Percentiles rank a stretch among this genome's conserved stretches.
phyloP scores from a whole-genome alignment of 352 stramenopile species.

The Phytophthora multivora region DNA sequence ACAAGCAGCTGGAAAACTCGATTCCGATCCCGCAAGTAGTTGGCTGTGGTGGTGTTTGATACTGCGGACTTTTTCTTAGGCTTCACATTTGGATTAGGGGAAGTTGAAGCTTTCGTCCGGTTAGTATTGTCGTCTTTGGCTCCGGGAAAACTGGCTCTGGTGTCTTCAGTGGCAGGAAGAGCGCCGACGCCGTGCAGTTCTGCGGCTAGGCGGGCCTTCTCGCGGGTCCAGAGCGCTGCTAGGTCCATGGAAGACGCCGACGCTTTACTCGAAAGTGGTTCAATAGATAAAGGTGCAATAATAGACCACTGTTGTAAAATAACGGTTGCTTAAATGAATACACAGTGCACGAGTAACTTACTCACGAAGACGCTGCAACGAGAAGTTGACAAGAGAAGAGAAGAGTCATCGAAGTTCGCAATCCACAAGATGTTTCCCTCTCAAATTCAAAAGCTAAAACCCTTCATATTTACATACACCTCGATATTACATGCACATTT shows the following conservation, averaged over 20 bases:
- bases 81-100: slow-evolving; percentile 3
- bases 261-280: background rate
- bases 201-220: slow-evolving; percentile 46
- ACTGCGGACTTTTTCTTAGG: slow-evolving; percentile 18
- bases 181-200: slow-evolving; percentile 2
- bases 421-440: too few species aligned
- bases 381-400: too few species aligned
- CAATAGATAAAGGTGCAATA: background rate
- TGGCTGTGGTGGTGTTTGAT: background rate
- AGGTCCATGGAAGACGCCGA: slow-evolving; percentile 49
- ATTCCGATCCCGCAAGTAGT: slow-evolving; percentile 21
- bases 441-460: too few species aligned
- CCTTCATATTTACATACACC: too few species aligned
- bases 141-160: slow-evolving; percentile 13
- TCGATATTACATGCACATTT: too few species aligned
- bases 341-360: background rate
- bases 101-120: slow-evolving; percentile 1
- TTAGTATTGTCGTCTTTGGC: slow-evolving; percentile 2
- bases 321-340: too few species aligned
- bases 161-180: background rate
- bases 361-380: too few species aligned
- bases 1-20: slow-evolving; percentile 43
- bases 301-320: background rate
- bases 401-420: too few species aligned
- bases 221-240: slow-evolving; percentile 51